Evolutionary conservation across 805 yeast genomes (phyloP).

Genomic region (Myxozyma nipponensis): DNA sequence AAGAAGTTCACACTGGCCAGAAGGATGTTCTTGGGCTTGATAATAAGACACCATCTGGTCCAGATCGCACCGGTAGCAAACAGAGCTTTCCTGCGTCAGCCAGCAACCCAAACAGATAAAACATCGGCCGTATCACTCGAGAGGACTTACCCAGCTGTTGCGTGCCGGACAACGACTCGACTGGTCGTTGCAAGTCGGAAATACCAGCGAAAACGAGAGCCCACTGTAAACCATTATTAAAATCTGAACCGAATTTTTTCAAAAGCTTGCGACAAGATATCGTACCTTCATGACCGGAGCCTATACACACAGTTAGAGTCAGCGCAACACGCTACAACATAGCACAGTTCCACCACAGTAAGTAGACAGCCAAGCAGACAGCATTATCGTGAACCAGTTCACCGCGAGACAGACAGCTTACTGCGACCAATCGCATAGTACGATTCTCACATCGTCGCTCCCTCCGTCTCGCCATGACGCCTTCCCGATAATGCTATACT

Average conservation of each 20-base stretch:
- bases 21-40: conserved; percentile 78
- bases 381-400: no score
- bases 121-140: background rate
- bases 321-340: background rate
- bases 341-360: background rate
- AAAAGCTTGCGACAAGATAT: conserved; percentile 13
- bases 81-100: conserved; percentile 47
- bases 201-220: conserved; percentile 87
- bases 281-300: conserved; percentile 57
- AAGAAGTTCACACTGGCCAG: conserved; percentile 92
- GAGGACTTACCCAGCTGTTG: conserved; percentile 51
- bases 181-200: conserved; percentile 83
- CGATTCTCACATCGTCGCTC: background rate
- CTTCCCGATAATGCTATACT: background rate
- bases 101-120: background rate
- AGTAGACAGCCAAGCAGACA: background rate
- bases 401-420: no score
- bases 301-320: conserved; percentile 28
- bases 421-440: background rate
- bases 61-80: conserved; percentile 90
- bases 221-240: conserved; percentile 52
- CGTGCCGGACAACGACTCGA: conserved; percentile 84
- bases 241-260: no score
- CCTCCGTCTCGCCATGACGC: background rate
- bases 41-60: conserved; percentile 98